Conservation (phyloP, 306 rosid genomes). For the Cicer judaicum region DNA sequence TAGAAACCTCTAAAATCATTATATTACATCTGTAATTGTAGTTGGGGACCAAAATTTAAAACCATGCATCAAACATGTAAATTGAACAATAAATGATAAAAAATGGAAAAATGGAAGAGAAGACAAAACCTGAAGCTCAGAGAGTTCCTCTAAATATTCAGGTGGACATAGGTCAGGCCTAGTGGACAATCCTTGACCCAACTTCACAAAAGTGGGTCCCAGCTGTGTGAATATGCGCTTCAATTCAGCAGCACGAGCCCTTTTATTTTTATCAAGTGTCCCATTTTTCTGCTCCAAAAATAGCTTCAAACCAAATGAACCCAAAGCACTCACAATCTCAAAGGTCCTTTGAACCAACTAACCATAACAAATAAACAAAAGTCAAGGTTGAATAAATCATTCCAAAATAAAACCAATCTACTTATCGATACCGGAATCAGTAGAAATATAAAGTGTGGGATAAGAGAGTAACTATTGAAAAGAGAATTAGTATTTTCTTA, state of each 20-base stretch:
- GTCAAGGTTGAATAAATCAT: conserved; percentile 19
- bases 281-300: conserved; percentile 73
- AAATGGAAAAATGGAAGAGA: conserved; percentile 21
- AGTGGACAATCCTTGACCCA: conserved; percentile 91
- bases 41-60: too few species aligned
- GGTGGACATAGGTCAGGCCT: conserved; percentile 90
- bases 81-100: not conserved
- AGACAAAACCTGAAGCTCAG: conserved; percentile 74
- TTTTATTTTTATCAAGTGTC: conserved; percentile 61
- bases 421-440: not conserved
- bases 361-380: not conserved
- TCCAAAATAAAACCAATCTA: not conserved
- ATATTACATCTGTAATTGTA: too few species aligned
- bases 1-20: too few species aligned
- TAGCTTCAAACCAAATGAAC: conserved; percentile 70
- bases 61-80: not conserved
- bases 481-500: too few species aligned
- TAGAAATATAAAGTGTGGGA: too few species aligned
- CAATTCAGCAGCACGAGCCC: conserved; percentile 69
- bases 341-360: conserved; percentile 74
- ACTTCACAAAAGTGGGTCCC: conserved; percentile 89
- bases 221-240: conserved; percentile 64
- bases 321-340: conserved; percentile 61
- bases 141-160: conserved; percentile 86
- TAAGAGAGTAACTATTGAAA: too few species aligned